Base-by-base conservation (phyloP, 2,329 filamentous ascomycete species). In the Tolypocladium endophyticum region DNA sequence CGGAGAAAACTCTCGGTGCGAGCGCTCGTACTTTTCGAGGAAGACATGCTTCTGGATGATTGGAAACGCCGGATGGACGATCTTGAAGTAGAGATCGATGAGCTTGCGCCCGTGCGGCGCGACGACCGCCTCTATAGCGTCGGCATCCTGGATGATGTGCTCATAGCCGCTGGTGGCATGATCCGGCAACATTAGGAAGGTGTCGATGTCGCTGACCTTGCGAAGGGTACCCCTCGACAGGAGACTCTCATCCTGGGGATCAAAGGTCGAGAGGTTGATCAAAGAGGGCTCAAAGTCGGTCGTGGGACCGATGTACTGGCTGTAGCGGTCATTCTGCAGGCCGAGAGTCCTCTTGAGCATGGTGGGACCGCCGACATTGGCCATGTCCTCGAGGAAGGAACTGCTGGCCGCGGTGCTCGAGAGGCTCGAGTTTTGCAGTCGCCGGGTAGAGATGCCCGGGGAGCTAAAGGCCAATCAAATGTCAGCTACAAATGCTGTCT, bases 231-330 rank as follows among this genome's bases (percentile, higher is more conserved):
- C 85, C 65, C 85, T 78, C 45, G 88, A 83, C 60, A 90, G 80
- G 28, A 88, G 82, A 68, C 87, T 92, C 75, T 93, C 89, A 76
- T 92, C 89, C 70, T 89, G 87, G 36, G 86, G 87, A 73, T 93
- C 88, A 72, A 92, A 92, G 7, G 86, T 81, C 28, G 89, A 92
- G 28, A 93, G 80, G 66, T 90, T 89, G 73, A 93, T 90, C 59
- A 94, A 79, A n/a, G 87, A 87, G 20, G 89, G 88, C 70, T 94
- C 90, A 69, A 92, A 90, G 67, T 92, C 88, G 57, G 89, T 92
- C 57, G 89, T 93, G 60, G 88, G 84, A 33, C 90, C 90, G 66
- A 94, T 90, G 69, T 93, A 90, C 73, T 90, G 88, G 74, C 88
- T 91, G 72, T 88, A 91, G 62, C 88, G 85, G 72, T 90, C 87